phyloP scores from a whole-genome alignment of 179 eudicot genomes.

The Silene noctiflora region DNA sequence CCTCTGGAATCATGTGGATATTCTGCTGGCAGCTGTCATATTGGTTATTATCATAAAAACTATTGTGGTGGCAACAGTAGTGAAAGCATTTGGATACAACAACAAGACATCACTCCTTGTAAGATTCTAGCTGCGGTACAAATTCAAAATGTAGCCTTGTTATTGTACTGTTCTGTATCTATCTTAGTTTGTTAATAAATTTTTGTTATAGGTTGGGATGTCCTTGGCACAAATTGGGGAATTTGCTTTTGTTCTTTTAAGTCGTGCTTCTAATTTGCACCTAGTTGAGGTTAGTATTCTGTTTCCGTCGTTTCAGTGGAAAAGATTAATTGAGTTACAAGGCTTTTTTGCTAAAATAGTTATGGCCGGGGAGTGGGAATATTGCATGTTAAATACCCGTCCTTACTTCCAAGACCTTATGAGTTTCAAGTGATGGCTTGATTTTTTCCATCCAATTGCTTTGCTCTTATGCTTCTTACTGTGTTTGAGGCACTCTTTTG shows the following conservation, averaged over 20 bases:
- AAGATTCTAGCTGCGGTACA: constrained; percentile 30
- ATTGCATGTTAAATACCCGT: not conserved
- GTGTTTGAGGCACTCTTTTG: not conserved
- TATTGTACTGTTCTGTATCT: not conserved
- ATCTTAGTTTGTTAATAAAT: not conserved
- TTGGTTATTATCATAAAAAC: constrained; percentile 88
- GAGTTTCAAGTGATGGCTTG: not conserved
- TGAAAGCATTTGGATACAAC: constrained; percentile 84
- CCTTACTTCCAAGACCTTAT: not conserved
- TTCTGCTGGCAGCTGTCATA: constrained; percentile 91
- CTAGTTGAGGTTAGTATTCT: constrained; percentile 63
- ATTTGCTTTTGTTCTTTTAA: constrained; percentile 90
- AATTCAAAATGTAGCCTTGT: not conserved
- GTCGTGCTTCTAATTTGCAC: constrained; percentile 89
- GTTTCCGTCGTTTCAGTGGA: not conserved
- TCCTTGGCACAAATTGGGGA: constrained; percentile 98
- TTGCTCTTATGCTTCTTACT: not conserved
- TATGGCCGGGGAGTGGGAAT: not conserved
- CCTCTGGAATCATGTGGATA: constrained; percentile 95
- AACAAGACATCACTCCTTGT: constrained; percentile 80
- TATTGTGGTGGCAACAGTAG: constrained; percentile 61
- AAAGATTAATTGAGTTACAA: not conserved
- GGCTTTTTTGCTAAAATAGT: constrained; percentile 5
- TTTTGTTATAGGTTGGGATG: constrained; percentile 64
- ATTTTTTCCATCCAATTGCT: not conserved